phyloP scores from a whole-genome alignment of 208 protist genomes.

The Phytomonas serpens region DNA sequence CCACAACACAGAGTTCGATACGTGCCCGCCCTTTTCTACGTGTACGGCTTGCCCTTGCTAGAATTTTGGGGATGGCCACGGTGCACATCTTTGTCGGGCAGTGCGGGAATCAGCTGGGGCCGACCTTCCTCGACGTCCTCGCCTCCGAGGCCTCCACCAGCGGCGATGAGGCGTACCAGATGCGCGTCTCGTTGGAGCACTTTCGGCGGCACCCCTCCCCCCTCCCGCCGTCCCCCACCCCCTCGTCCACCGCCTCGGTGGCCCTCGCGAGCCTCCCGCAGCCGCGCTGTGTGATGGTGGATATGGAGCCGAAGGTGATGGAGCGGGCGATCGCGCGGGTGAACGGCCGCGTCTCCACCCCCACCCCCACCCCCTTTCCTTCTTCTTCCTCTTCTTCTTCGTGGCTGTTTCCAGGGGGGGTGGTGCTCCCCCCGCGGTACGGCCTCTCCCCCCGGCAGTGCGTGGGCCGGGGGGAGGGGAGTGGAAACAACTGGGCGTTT shows the following conservation, averaged over 20 bases:
- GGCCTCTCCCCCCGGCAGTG: slow-evolving; percentile 47
- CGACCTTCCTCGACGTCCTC: slow-evolving; percentile 55
- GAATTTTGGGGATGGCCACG: slow-evolving; percentile 25
- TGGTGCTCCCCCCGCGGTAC: slow-evolving; percentile 20
- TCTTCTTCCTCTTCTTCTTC: not conserved
- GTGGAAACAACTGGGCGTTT: slow-evolving; percentile 89
- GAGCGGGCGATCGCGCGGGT: slow-evolving; percentile 18
- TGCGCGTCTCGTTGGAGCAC: slow-evolving; percentile 42
- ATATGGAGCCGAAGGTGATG: slow-evolving; percentile 89
- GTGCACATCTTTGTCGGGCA: slow-evolving; percentile 82
- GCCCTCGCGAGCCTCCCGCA: slow-evolving; percentile 14
- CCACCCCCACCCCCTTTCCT: not conserved
- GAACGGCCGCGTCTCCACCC: slow-evolving; percentile 7
- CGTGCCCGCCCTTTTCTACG: too few species aligned
- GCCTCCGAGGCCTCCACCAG: slow-evolving; percentile 41
- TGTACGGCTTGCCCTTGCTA: too few species aligned
- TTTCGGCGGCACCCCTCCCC: slow-evolving; percentile 30
- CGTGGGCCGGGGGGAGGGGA: slow-evolving; percentile 61
- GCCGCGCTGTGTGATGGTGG: slow-evolving; percentile 77
- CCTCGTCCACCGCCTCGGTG: slow-evolving; percentile 4
- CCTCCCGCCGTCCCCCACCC: too few species aligned
- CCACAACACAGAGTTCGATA: too few species aligned
- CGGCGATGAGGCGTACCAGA: slow-evolving; percentile 37
- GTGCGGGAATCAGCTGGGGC: slow-evolving; percentile 89
- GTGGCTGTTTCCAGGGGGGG: not conserved